These are phyloP conservation scores for Hymenoscyphus albidus DNA, from an alignment of 2,329 filamentous ascomycete genomes.

Conservation along the genomic window DNA sequence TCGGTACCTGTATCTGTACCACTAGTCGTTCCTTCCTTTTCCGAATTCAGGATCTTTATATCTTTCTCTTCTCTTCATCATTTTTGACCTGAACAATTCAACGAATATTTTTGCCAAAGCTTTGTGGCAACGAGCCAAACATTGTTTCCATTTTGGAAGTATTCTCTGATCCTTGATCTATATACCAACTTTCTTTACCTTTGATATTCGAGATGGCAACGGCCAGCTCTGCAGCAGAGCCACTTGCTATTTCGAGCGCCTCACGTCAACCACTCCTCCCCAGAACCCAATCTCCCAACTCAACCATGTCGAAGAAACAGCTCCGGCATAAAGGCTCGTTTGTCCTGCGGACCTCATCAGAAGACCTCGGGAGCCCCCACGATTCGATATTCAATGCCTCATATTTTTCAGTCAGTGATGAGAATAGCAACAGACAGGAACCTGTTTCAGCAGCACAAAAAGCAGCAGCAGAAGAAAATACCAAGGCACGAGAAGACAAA, in stretches of 20 bases:
- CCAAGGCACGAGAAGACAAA: constrained; percentile 1
- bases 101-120: neutral
- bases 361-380: constrained; percentile 37
- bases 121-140: constrained; percentile 6
- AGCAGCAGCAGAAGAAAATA: constrained; percentile 20
- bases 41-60: neutral
- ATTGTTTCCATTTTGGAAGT: constrained; percentile 10
- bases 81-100: constrained; percentile 2
- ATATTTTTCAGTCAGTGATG: constrained; percentile 36
- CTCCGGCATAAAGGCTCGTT: constrained; percentile 35
- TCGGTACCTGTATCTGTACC: constrained; percentile 1
- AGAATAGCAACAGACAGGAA: constrained; percentile 23
- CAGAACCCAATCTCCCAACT: constrained; percentile 17
- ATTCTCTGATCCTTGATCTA: neutral
- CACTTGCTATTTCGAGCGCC: constrained; percentile 7
- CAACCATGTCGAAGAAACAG: constrained; percentile 17
- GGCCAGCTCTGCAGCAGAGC: constrained; percentile 14
- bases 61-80: constrained; percentile 7
- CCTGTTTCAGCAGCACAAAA: constrained; percentile 10
- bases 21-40: constrained; percentile 1
- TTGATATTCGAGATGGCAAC: constrained; percentile 25
- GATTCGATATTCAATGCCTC: constrained; percentile 39
- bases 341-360: constrained; percentile 36
- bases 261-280: constrained; percentile 21
- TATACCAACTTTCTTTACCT: constrained; percentile 10